Conservation (phyloP, 1,284 basidiomycete genomes). For the Earliella scabrosa region DNA sequence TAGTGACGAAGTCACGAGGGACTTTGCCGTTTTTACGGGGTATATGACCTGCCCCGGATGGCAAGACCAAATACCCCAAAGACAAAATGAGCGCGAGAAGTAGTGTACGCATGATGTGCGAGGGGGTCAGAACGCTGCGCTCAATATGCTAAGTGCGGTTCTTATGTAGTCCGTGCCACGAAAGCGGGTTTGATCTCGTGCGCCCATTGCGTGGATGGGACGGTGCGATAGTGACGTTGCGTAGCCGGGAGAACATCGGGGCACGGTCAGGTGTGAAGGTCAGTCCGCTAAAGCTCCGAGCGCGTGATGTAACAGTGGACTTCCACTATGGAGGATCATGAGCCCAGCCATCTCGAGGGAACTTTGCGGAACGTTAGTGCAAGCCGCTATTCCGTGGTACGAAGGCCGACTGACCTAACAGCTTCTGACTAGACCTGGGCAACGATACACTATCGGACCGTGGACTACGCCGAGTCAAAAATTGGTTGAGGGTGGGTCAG, state of each 20-base stretch:
- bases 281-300: not conserved
- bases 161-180: no score
- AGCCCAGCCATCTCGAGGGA: not conserved
- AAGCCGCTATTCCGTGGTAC: not conserved
- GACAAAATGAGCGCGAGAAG: conserved; percentile 4
- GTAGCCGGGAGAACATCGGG: conserved; percentile 28
- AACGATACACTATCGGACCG: no score
- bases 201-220: not conserved
- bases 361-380: not conserved
- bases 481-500: no score
- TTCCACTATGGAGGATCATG: no score
- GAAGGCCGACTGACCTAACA: not conserved
- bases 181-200: not conserved
- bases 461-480: no score
- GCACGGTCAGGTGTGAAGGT: conserved; percentile 25
- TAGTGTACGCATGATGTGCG: conserved; percentile 16
- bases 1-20: conserved; percentile 47
- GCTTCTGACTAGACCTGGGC: no score
- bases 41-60: not conserved
- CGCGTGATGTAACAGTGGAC: conserved; percentile 5
- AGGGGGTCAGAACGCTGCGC: not conserved
- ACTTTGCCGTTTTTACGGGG: conserved; percentile 10
- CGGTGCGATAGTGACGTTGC: not conserved
- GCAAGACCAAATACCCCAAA: not conserved
- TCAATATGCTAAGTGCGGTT: no score